Conservation (phyloP, 345 rosid genomes). For the Leavenworthia alabamica region DNA sequence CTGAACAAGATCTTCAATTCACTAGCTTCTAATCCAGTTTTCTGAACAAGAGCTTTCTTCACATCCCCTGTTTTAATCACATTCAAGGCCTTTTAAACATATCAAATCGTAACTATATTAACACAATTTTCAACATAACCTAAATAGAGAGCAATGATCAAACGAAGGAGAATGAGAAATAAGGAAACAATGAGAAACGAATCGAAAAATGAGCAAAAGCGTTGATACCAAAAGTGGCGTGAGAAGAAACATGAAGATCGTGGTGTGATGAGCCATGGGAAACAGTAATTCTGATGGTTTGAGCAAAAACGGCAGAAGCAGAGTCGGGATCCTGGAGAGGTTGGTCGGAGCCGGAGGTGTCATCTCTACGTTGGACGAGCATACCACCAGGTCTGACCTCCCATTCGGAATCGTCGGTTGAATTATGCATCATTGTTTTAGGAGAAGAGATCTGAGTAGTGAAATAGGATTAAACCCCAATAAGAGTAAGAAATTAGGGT, state of each 20-base stretch:
- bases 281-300: constrained; percentile 38
- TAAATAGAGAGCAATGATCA: neutral
- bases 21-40: constrained; percentile 44
- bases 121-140: neutral
- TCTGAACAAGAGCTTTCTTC: constrained; percentile 47
- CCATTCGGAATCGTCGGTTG: constrained; percentile 33
- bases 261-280: constrained; percentile 45
- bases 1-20: constrained; percentile 58
- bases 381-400: constrained; percentile 52
- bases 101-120: neutral
- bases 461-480: neutral
- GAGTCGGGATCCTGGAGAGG: constrained; percentile 20
- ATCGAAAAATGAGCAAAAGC: neutral
- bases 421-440: constrained; percentile 22
- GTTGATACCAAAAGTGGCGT: constrained; percentile 55
- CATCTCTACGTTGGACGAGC: constrained; percentile 54
- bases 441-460: neutral
- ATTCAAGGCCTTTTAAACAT: neutral
- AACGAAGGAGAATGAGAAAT: neutral
- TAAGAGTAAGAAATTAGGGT: constrained; percentile 16
- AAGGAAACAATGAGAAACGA: neutral
- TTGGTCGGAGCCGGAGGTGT: constrained; percentile 18
- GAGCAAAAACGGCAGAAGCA: constrained; percentile 24
- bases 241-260: constrained; percentile 44
- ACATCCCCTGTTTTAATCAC: constrained; percentile 44